Conservation (phyloP, 805 yeast species). For the Wickerhamiella musiphila region DNA sequence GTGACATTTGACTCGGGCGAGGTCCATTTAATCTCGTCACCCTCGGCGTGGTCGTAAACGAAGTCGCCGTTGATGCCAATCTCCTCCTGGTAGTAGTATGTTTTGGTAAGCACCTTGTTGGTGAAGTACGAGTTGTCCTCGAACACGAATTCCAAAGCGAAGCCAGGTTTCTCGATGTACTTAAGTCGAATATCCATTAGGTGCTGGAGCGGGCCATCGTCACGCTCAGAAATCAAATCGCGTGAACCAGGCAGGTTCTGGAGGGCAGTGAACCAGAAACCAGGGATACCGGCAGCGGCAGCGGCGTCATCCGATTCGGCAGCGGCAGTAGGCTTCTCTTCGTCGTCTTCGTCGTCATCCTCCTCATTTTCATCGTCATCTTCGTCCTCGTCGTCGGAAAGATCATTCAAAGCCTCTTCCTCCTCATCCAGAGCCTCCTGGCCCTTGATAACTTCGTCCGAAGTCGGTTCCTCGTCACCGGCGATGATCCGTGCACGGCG, state of each 20-base stretch:
- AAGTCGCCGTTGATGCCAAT: slow-evolving; percentile 90
- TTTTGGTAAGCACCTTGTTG: slow-evolving; percentile 57
- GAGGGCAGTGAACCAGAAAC: slow-evolving; percentile 92
- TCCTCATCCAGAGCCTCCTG: slow-evolving; percentile 45
- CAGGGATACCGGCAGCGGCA: slow-evolving; percentile 58
- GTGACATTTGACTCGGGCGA: slow-evolving; percentile 71
- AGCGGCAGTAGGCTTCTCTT: slow-evolving; percentile 27
- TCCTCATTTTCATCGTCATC: slow-evolving; percentile 21
- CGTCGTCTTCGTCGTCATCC: slow-evolving; percentile 20
- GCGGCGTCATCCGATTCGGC: slow-evolving; percentile 23
- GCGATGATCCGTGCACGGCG: slow-evolving; percentile 53
- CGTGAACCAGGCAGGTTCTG: slow-evolving; percentile 68
- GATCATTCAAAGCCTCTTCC: slow-evolving; percentile 27
- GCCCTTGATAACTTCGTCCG: slow-evolving; percentile 65
- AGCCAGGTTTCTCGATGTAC: slow-evolving; percentile 71
- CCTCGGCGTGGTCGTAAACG: slow-evolving; percentile 93
- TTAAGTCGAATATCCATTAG: slow-evolving; percentile 59
- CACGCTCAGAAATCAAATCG: slow-evolving; percentile 78
- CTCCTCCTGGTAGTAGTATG: slow-evolving; percentile 87
- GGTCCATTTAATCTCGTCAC: slow-evolving; percentile 69
- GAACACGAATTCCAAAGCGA: slow-evolving; percentile 71
- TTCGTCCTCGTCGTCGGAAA: slow-evolving; percentile 27
- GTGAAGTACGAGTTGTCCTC: slow-evolving; percentile 57
- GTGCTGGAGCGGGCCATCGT: slow-evolving; percentile 59
- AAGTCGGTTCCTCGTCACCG: slow-evolving; percentile 63